These are phyloP conservation scores for Scytalidium sp. DNA, from an alignment of 2,329 filamentous ascomycete species.

Conservation along the genomic window DNA sequence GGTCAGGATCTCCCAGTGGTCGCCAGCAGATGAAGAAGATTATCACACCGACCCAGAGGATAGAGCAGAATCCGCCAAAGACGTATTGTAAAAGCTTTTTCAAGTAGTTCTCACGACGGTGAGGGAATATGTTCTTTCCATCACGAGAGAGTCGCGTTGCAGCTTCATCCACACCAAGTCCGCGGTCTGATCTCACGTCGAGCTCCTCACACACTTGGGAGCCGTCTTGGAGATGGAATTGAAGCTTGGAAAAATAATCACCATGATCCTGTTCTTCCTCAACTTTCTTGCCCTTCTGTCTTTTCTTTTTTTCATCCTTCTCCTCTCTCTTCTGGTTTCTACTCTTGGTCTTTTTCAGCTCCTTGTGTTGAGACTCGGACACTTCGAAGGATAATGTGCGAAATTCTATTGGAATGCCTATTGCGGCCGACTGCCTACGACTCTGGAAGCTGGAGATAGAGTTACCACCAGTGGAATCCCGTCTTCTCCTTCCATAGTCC, in stretches of 20 bases:
- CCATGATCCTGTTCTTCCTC: constrained; percentile 30
- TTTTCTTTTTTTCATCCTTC: constrained; percentile 26
- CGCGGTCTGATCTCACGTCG: constrained; percentile 31
- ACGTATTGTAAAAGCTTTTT: constrained; percentile 39
- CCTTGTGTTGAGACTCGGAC: constrained; percentile 27
- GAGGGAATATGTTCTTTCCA: constrained; percentile 39
- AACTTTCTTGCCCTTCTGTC: constrained; percentile 14
- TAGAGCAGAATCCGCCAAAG: constrained; percentile 46
- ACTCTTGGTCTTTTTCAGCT: too few species aligned
- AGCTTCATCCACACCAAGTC: constrained; percentile 33
- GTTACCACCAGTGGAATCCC: constrained; percentile 18
- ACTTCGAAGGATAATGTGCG: constrained; percentile 36
- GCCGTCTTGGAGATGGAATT: constrained; percentile 33
- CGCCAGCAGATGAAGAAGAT: constrained; percentile 47
- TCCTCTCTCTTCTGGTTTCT: too few species aligned
- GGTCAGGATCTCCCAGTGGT: constrained; percentile 40
- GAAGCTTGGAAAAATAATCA: constrained; percentile 41
- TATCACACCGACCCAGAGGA: constrained; percentile 44
- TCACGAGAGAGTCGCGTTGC: constrained; percentile 34
- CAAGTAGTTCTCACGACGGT: constrained; percentile 39
- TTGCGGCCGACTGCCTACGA: constrained; percentile 21
- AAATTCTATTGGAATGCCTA: constrained; percentile 36
- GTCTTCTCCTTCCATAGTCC: not conserved
- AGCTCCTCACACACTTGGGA: constrained; percentile 37
- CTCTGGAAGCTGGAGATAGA: constrained; percentile 15